Evolutionary conservation across 768 basidiomycete genomes (phyloP), one percentile per base, ranked within the genome.

Genomic region (Leccinum subtestaceum): DNA sequence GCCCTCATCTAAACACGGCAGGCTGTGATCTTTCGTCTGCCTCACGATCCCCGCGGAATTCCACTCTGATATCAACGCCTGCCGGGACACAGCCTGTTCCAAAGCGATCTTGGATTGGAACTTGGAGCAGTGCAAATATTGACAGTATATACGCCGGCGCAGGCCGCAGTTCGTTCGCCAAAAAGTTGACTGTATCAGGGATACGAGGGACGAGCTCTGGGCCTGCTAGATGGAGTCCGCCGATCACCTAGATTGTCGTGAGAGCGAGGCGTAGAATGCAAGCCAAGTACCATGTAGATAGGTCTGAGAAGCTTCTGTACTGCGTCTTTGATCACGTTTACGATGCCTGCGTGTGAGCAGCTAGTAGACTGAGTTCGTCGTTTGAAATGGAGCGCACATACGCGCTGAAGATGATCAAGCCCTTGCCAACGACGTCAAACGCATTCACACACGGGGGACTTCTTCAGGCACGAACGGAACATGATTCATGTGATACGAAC

Each of bases 401-500:
- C 87, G 93, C 85, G 76, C 89, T 92, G 72, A 95, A 92, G 57
- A 94, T 78, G 23, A 93, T 81, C 53, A 93, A 72, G 1, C 92
- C 92, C 67, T 91, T 93, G 8, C 88, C 90, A n/a, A 78, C 77
- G 0, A 94, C 87, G 70, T 93, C 90, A 23, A 93, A 93, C 48
- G 10, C 15, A 5, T 31, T 5, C 31, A 11, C 19, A 31, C n/a
- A 5, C 6, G 4, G 5, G 10, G 2, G 21, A 6, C 31, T 3
- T 52, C 17, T 9, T 23, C 17, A 9, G 17, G 9, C 25, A 38
- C 36, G 8, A 27, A 52, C n/a, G 10, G 40, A 32, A 32, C 32
- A 38, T 31, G 23, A 21, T 21, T 21, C 25, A 25, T 25, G 25
- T 25, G 0, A 23, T 36, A 43, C 55, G 53, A 49, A 86, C 87